A percentile compares a stretch with the other conserved stretches of the same genome.
Evolutionary conservation across 2,329 filamentous ascomycete genomes (phyloP).

Genomic region (Diaporthe aspalathi): DNA sequence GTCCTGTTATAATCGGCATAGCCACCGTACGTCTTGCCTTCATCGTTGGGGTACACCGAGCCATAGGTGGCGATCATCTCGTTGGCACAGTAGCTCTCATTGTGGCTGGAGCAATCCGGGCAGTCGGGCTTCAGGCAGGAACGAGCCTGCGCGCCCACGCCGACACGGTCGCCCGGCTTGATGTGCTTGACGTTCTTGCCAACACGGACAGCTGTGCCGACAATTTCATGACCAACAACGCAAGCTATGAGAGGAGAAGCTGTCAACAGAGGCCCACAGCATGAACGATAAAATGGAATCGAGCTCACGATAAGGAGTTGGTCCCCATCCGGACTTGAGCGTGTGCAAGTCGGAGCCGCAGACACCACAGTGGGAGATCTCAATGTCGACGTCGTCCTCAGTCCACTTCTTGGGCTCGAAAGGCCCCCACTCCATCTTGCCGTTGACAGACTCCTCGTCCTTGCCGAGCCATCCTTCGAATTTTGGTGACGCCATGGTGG

Average conservation of each 20-base stretch:
- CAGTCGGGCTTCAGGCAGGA: constrained; percentile 62
- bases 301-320: constrained; percentile 53
- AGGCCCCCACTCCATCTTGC: constrained; percentile 62
- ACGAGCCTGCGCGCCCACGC: constrained; percentile 68
- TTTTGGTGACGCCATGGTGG: constrained; percentile 47
- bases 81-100: constrained; percentile 53
- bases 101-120: constrained; percentile 51
- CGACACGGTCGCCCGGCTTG: constrained; percentile 69
- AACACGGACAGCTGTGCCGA: constrained; percentile 64
- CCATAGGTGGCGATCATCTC: constrained; percentile 63
- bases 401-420: constrained; percentile 71
- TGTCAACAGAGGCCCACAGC: background rate
- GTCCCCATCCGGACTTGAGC: constrained; percentile 62
- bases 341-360: constrained; percentile 69
- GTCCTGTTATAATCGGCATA: constrained; percentile 50
- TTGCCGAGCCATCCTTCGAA: constrained; percentile 60
- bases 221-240: constrained; percentile 70
- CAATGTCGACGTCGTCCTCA: constrained; percentile 71
- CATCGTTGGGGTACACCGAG: constrained; percentile 59
- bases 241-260: constrained; percentile 48
- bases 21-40: constrained; percentile 69
- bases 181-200: constrained; percentile 59
- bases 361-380: constrained; percentile 70
- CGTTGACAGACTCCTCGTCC: constrained; percentile 51
- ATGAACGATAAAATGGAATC: background rate